Base-by-base conservation (phyloP, 192 early-diverging fungal genomes). In the Obelidium mucronatum region DNA sequence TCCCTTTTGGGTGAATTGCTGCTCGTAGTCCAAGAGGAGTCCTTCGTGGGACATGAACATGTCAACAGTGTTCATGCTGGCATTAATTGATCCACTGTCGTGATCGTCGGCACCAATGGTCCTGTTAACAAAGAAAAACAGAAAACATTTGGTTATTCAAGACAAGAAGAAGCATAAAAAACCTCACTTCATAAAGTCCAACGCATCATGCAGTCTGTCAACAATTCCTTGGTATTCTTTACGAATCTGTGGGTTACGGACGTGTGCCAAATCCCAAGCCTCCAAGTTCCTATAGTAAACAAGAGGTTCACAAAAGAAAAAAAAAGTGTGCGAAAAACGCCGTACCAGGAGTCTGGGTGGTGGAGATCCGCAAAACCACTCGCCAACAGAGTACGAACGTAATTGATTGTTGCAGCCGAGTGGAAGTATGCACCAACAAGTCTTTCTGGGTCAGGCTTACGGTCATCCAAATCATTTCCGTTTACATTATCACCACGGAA, bases 401-500 rank as follows among this genome's bases (percentile, higher is more conserved):
- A 97, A 83, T 99, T 99, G 75, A 97, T 63, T 0, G 96, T 99
- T 0, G 96, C 93, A 6, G 96, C 94, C 36, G 97, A 99, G 86
- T 98, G 96, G 79, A 99, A 96, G 87, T 99, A 98, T 22, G 96
- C 96, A 22, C 87, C 84, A 6, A 97, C 78, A 40, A 99, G 88
- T n/a, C 96, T 86, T 74, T 96, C 90, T 54, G 97, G 97, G 79
- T 99, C 95, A 19, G 97, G 95, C 24, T 84, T 90, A 54, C 97
- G 91, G 60, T 96, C 91, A 35, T 72, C 79, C 22, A 94, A 91
- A 55, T 94, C 94, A 73, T 91, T 96, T 61, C 97, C 95, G 85
- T 99, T 99, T 59, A 99, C 94, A 84, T 97, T 98, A 86, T 98
- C 97, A 61, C 97, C 97, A 61, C 97, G 91, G 88, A 93, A 99